Conservation (phyloP, 2,329 filamentous ascomycete species). For the Mollisia scopiformis region DNA sequence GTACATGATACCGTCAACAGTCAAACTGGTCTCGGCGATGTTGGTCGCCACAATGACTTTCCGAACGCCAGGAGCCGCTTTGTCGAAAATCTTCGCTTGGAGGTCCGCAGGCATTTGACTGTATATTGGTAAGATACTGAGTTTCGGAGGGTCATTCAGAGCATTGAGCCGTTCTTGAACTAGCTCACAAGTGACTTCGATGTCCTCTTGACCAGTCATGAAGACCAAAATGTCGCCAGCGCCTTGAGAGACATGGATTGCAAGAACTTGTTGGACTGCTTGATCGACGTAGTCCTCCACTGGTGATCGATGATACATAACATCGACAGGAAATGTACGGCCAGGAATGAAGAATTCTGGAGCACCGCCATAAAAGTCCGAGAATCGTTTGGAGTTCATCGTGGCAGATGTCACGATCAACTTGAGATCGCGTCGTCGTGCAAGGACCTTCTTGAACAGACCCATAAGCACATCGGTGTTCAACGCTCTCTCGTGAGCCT, state of each 20-base stretch:
- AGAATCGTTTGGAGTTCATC: slow-evolving; percentile 97
- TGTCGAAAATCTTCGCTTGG: slow-evolving; percentile 97
- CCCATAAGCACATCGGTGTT: slow-evolving; percentile 99
- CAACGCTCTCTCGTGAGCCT: slow-evolving; percentile 93
- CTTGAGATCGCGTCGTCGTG: slow-evolving; percentile 87
- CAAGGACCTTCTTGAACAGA: slow-evolving; percentile 94
- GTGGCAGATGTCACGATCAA: slow-evolving; percentile 97
- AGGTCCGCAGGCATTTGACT: slow-evolving; percentile 99
- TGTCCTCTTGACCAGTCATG: slow-evolving; percentile 99
- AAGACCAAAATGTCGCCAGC: slow-evolving; percentile 94
- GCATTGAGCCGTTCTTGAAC: slow-evolving; percentile 85
- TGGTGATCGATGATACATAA: slow-evolving; percentile 92
- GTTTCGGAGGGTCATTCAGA: slow-evolving; percentile 90
- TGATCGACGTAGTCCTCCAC: slow-evolving; percentile 98
- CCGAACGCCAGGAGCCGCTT: slow-evolving; percentile 83
- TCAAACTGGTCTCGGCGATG: slow-evolving; percentile 96
- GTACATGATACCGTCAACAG: slow-evolving; percentile 98
- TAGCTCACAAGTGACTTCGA: slow-evolving; percentile 93
- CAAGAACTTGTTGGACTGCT: slow-evolving; percentile 91
- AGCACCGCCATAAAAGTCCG: slow-evolving; percentile 92
- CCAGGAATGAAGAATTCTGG: slow-evolving; percentile 97
- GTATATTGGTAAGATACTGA: slow-evolving; percentile 96
- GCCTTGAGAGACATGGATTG: slow-evolving; percentile 95
- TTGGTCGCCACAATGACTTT: slow-evolving; percentile 99
- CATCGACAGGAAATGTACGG: slow-evolving; percentile 94